Percentiles rank a stretch among this genome's conserved stretches.
phyloP scores from a whole-genome alignment of 768 basidiomycete species.

The Chalciporus piperatus region DNA sequence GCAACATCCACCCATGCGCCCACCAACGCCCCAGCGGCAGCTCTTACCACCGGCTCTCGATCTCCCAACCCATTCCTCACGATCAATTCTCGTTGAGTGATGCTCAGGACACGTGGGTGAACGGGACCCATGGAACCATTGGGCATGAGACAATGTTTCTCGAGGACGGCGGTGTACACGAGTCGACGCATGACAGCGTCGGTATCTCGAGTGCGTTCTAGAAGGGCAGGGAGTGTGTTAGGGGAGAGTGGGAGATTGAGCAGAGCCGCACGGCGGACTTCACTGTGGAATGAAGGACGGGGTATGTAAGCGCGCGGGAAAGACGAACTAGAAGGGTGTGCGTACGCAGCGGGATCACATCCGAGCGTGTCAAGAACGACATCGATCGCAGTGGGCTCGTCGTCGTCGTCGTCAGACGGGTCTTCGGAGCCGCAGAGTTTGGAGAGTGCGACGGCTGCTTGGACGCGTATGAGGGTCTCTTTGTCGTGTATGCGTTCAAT shows the following conservation, averaged over 20 bases:
- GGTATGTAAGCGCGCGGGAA: background rate
- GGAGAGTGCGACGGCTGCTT: slow-evolving; percentile 76
- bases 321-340: slow-evolving; percentile 3
- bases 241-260: slow-evolving; percentile 62
- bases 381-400: slow-evolving; percentile 45
- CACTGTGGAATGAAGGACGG: slow-evolving; percentile 43
- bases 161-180: slow-evolving; percentile 62
- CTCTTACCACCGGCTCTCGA: slow-evolving; percentile 69
- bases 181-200: slow-evolving; percentile 73
- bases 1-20: slow-evolving; percentile 72
- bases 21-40: slow-evolving; percentile 70
- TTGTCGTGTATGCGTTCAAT: slow-evolving; percentile 77
- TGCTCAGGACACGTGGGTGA: slow-evolving; percentile 63
- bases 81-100: slow-evolving; percentile 73
- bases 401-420: slow-evolving; percentile 49
- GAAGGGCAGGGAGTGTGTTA: slow-evolving; percentile 59
- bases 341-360: slow-evolving; percentile 77
- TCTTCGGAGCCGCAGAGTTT: slow-evolving; percentile 76
- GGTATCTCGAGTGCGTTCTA: slow-evolving; percentile 76
- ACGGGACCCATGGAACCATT: slow-evolving; percentile 48
- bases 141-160: slow-evolving; percentile 35
- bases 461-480: slow-evolving; percentile 71
- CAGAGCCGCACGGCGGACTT: slow-evolving; percentile 81
- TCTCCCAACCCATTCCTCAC: slow-evolving; percentile 84
- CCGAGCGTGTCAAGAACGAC: slow-evolving; percentile 65